phyloP scores from a whole-genome alignment of 2,329 filamentous ascomycete species.

The Fusarium succisae region DNA sequence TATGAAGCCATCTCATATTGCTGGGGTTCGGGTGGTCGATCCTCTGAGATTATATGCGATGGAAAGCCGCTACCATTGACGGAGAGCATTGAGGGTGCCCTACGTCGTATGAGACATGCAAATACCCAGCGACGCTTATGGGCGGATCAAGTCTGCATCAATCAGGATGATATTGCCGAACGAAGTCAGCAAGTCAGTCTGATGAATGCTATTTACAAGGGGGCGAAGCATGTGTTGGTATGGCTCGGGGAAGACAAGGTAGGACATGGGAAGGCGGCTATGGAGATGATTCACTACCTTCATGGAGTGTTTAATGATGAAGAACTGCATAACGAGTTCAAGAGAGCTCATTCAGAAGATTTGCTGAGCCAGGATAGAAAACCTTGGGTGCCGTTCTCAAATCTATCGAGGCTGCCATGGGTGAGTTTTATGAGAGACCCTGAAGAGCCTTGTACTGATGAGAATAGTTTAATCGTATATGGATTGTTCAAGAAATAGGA shows the following conservation, averaged over 20 bases:
- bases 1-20: slow-evolving; percentile 52
- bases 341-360: slow-evolving; percentile 44
- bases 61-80: slow-evolving; percentile 42
- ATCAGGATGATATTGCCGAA: slow-evolving; percentile 50
- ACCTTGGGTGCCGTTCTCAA: slow-evolving; percentile 47
- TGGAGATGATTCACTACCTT: slow-evolving; percentile 42
- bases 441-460: neutral
- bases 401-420: slow-evolving; percentile 46
- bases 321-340: slow-evolving; percentile 42
- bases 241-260: slow-evolving; percentile 49
- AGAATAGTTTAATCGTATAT: slow-evolving; percentile 48
- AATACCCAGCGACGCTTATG: slow-evolving; percentile 45
- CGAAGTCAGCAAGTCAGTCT: slow-evolving; percentile 50
- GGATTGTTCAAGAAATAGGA: slow-evolving; percentile 52
- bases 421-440: slow-evolving; percentile 34
- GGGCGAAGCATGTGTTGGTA: slow-evolving; percentile 46
- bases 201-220: slow-evolving; percentile 51
- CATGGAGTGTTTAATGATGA: slow-evolving; percentile 45
- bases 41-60: slow-evolving; percentile 37
- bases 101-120: slow-evolving; percentile 42
- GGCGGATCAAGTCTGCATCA: slow-evolving; percentile 55
- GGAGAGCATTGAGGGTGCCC: slow-evolving; percentile 45
- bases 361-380: slow-evolving; percentile 41
- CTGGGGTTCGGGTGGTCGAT: slow-evolving; percentile 44
- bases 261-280: slow-evolving; percentile 43